Base-by-base conservation (phyloP, 345 rosid species). In the Abelmoschus esculentus region DNA sequence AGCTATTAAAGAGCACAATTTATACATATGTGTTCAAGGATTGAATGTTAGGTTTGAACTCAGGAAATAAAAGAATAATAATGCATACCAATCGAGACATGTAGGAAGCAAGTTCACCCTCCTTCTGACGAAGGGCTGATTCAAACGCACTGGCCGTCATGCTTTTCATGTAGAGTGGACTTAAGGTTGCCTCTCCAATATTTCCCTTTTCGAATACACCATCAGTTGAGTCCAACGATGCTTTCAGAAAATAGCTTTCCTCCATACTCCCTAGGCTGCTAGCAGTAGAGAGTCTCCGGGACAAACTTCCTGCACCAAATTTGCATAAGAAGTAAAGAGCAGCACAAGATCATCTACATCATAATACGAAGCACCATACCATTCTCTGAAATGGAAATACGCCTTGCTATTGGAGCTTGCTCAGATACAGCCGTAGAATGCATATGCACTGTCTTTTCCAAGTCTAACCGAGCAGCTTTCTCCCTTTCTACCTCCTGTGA, bases 41-140 rank as follows among this genome's bases (percentile, higher is more conserved):
- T 4, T 53, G 28, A 3, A 32, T 5, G 65, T 46, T 55, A 17
- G 28, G 29, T 29, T 63, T 26, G 49, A 42, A 55, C 26, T 38
- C 14, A 22, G 19, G 46, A 62, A 29, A 55, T 55, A n/a, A 69
- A 72, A 80, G 47, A 40, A 61, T 29, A 77, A 64, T 34, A 77
- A 67, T 14, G 31, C 79, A 56, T 85, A 96, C 99, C 98, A 96
- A 85, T 69, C 97, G 99, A 70, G 99, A 89, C 89, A 89, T 86
- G 78, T 92, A 96, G 10, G 98, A 92, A 19, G 96, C 91, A 78
- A 96, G 90, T 82, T 96, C 99, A 22, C 99, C 99, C 84, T 96
- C 99, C 86, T 96, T 96, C 82, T 92, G 99, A 63, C 96, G 93
- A 80, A 92, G 97, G 57, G 96, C 83, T 62, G 96, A 82, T 79